Conservation (phyloP, 2,329 filamentous ascomycete genomes). For the Fusarium phyllophilum region DNA sequence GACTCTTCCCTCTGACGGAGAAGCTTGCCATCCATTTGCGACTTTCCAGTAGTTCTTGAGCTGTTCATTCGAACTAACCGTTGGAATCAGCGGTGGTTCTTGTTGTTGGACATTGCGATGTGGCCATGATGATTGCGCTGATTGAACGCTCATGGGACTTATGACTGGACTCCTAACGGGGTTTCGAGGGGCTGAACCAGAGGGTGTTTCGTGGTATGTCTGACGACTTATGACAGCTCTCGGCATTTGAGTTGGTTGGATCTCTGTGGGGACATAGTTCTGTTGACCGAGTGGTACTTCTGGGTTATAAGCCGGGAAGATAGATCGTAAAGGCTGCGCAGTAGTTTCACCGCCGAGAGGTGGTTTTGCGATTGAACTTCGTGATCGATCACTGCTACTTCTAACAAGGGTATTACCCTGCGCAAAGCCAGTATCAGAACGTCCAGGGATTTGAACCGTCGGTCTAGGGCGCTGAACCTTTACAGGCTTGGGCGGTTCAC, state of each 20-base stretch:
- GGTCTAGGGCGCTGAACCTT: constrained; percentile 54
- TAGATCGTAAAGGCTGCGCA: constrained; percentile 67
- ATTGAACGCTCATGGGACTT: constrained; percentile 36
- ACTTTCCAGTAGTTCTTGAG: constrained; percentile 75
- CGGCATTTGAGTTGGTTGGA: constrained; percentile 71
- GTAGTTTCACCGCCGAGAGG: constrained; percentile 54
- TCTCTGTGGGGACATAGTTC: constrained; percentile 74
- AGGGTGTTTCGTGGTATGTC: constrained; percentile 58
- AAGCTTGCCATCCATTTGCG: constrained; percentile 74
- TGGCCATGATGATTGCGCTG: constrained; percentile 36
- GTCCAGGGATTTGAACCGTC: constrained; percentile 55
- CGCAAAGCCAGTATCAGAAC: constrained; percentile 55
- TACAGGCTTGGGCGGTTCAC: constrained; percentile 38
- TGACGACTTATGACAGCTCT: constrained; percentile 72
- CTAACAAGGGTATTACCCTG: constrained; percentile 58
- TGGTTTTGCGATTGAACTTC: constrained; percentile 67
- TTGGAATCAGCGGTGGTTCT: constrained; percentile 58
- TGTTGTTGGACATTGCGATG: constrained; percentile 45
- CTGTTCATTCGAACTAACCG: constrained; percentile 67
- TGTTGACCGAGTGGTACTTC: constrained; percentile 73
- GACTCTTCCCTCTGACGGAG: constrained; percentile 65
- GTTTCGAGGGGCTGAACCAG: constrained; percentile 7
- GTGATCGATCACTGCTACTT: constrained; percentile 60
- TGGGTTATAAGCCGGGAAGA: constrained; percentile 80
- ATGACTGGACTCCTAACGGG: constrained; percentile 37